Base-by-base conservation (phyloP, 139 green algal species). In the Ulvella scutata region DNA sequence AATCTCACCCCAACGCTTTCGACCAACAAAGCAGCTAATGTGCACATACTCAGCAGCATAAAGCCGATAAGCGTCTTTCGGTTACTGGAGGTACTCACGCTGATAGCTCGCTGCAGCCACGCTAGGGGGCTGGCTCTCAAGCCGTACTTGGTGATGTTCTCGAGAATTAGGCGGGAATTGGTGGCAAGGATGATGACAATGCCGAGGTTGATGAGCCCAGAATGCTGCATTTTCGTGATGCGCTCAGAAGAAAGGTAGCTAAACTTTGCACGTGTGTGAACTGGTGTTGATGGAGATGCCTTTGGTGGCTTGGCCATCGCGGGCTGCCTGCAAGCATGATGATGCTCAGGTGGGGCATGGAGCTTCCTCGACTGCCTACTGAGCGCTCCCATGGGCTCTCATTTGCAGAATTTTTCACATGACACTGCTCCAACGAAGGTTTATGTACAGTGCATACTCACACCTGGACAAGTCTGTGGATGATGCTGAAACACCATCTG, bases 71-170 rank as follows among this genome's bases (percentile, higher is more conserved):
- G 72, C 72, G 83, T 61, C 3, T 79, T 74, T 74, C 81, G 51
- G 61, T 77, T 51, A 72, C 76, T 73, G 62, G 82, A 9, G 76
- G 79, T 35, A 85, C 28, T 3, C 44, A 43, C 10, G 36, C 62
- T 26, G 51, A 67, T 67, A 23, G 51, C 51, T 9, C 51, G 51
- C 23, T 73, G 37, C 3, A 86, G n/a, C 74, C 87, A 88, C 36
- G 44, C 72, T 23, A 93, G 29, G 1, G 89, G 88, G 76, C 91
- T 90, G 51, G 89, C 82, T 28, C 87, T 80, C 35, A 90, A 72
- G 6, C 90, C 88, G 76, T 93, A 93, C 82, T 93, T 94, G 67
- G 95, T 77, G 31, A 92, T 77, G 83, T 96, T 96, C 79, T 96
- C 91, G 29, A 96, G 72, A 28, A 94, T 89, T 4, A 96, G 82